Evolutionary conservation across 2,329 filamentous ascomycete genomes (phyloP), one percentile per base, ranked within the genome.

Genomic region (Fusarium austroafricanum): DNA sequence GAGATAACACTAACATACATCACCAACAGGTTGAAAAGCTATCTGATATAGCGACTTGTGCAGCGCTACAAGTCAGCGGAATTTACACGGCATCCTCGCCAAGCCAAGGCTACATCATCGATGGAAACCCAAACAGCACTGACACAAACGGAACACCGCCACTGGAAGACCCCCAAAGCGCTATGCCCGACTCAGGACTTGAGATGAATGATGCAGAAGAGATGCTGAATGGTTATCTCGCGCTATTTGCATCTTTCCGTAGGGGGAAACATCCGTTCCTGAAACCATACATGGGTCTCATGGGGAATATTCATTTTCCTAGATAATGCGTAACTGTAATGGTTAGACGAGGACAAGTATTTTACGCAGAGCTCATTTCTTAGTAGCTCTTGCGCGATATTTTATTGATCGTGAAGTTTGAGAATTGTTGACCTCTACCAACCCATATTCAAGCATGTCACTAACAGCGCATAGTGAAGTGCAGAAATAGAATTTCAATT

Each of bases 91-190:
- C 5, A 5, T 17, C 3, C 7, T 18, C 46, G 9, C 46, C 46
- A 4, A 4, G 1, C 1, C n/a, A 6, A 7, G 21, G 26, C 4
- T 17, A 20, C 8, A 14, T 17, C 5, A 12, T 20, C 3, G 3
- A 2, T 15, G 1, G 21, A 10, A 17, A 39, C 6, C 12, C 11
- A 0, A 5, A 0, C 12, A 18, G 18, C 12, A 8, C 3, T 5
- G 21, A 20, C 1, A 0, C 17, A 10, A 18, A 3, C 20, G 12
- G 5, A 7, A 12, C 15, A 2, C 6, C 3, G 6, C 21, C 21
- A 12, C 46, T 39, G 5, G 1, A 39, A 28, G n/a, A 20, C 6
- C 28, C 21, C 12, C 17, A n/a, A 7, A 39, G 3, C 7, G 15
- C 33, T 3, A 18, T 1, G 0, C 11, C 31, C 12, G 26, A n/a